Conservation (phyloP, 495 filamentous ascomycete genomes). For the Pseudoneurospora amorphoporcata region DNA sequence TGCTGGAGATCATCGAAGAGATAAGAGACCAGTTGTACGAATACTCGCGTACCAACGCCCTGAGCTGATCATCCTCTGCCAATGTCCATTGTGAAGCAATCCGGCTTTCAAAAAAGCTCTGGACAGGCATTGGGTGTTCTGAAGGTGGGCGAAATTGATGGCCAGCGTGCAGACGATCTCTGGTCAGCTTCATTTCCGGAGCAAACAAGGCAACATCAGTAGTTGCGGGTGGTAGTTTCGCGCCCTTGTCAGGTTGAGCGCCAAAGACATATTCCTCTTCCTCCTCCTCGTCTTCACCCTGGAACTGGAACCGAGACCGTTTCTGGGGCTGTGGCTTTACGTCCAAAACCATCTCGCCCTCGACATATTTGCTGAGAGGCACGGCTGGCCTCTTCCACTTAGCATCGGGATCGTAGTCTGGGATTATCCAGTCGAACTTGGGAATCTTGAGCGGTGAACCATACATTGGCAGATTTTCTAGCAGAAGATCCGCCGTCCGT, state of each 20-base stretch:
- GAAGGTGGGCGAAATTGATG: constrained; percentile 90
- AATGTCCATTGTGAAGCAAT: constrained; percentile 82
- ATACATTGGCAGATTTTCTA: constrained; percentile 77
- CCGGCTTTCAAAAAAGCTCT: constrained; percentile 78
- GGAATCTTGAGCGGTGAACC: constrained; percentile 51
- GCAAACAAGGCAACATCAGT: constrained; percentile 77
- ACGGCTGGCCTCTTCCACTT: constrained; percentile 65
- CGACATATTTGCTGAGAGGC: constrained; percentile 77
- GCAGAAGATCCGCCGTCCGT: constrained; percentile 64
- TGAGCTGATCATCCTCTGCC: constrained; percentile 81
- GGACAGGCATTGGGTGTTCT: constrained; percentile 78
- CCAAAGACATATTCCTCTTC: constrained; percentile 40
- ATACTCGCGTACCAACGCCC: constrained; percentile 75
- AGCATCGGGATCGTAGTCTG: constrained; percentile 54
- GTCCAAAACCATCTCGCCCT: constrained; percentile 64
- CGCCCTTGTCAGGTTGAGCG: constrained; percentile 28
- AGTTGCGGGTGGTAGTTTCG: constrained; percentile 53
- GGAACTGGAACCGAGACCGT: constrained; percentile 68
- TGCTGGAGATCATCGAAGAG: constrained; percentile 61
- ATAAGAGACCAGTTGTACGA: constrained; percentile 97
- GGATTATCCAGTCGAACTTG: constrained; percentile 41
- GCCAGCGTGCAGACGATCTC: constrained; percentile 82
- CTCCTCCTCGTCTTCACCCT: constrained; percentile 54
- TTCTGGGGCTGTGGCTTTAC: constrained; percentile 60
- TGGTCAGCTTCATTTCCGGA: constrained; percentile 78